Evolutionary conservation across 179 eudicot genomes (phyloP).

Genomic region (Silene coronaria): DNA sequence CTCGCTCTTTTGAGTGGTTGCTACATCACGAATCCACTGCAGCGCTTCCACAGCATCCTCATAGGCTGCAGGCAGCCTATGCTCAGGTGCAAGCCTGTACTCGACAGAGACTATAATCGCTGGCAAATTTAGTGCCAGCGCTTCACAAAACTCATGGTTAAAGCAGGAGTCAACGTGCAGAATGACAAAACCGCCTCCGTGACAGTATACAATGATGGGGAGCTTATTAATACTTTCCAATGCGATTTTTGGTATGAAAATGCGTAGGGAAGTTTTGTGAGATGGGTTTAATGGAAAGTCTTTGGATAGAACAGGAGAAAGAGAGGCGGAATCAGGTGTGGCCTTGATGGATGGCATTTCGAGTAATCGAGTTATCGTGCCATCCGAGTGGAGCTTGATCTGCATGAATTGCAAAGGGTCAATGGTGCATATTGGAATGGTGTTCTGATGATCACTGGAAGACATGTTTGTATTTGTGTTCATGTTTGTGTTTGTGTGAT

Average conservation of each 20-base stretch:
- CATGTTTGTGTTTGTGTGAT: too few species aligned
- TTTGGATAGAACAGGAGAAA: constrained; percentile 26
- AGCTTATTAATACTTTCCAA: constrained; percentile 18
- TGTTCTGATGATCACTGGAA: not conserved
- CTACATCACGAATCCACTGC: constrained; percentile 19
- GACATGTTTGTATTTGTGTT: not conserved
- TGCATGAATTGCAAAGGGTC: constrained; percentile 35
- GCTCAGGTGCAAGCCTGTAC: constrained; percentile 30
- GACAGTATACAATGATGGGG: constrained; percentile 35
- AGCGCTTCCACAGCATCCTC: constrained; percentile 32
- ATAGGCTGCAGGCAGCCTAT: constrained; percentile 44
- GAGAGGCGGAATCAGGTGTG: constrained; percentile 26
- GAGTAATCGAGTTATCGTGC: constrained; percentile 30
- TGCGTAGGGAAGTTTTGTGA: constrained; percentile 29
- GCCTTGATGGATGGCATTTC: constrained; percentile 19
- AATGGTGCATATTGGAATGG: constrained; percentile 28
- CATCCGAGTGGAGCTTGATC: constrained; percentile 30
- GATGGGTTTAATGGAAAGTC: constrained; percentile 31
- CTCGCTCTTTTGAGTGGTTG: not conserved
- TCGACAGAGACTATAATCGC: constrained; percentile 23
- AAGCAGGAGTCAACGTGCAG: constrained; percentile 23
- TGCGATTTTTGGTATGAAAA: constrained; percentile 27
- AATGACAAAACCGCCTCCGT: constrained; percentile 46
- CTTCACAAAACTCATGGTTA: constrained; percentile 24
- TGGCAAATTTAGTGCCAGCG: constrained; percentile 15